Conservation (phyloP, 257 asterid genomes). For the Scutellaria barbata region DNA sequence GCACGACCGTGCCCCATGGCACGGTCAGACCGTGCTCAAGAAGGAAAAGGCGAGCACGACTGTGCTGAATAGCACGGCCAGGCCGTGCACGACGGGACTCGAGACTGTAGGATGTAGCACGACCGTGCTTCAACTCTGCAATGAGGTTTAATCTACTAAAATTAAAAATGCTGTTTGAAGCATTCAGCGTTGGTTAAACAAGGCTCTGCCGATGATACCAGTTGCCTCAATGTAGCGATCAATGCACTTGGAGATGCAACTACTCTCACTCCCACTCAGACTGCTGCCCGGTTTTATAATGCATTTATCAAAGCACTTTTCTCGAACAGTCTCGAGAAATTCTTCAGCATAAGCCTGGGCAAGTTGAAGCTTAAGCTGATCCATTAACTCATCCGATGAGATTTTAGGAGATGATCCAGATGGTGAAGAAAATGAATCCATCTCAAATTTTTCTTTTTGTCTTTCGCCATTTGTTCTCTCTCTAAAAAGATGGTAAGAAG, state of each 20-base stretch:
- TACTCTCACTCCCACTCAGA: conserved; percentile 80
- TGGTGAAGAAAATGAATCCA: conserved; percentile 80
- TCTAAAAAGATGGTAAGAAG: too few species aligned
- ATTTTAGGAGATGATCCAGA: conserved; percentile 57
- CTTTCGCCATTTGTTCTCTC: neutral
- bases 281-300: conserved; percentile 90
- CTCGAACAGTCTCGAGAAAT: too few species aligned
- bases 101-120: too few species aligned
- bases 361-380: conserved; percentile 69
- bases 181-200: conserved; percentile 57
- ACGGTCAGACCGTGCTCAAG: too few species aligned
- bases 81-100: too few species aligned
- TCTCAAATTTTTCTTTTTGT: conserved; percentile 23
- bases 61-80: too few species aligned
- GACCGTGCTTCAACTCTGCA: too few species aligned
- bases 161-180: too few species aligned
- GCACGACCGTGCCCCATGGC: too few species aligned
- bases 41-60: too few species aligned
- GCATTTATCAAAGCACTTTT: conserved; percentile 89
- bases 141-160: too few species aligned
- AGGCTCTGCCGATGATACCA: conserved; percentile 73
- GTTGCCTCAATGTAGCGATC: conserved; percentile 93
- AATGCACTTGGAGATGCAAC: conserved; percentile 88
- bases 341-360: conserved; percentile 96
- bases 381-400: conserved; percentile 65